Evolutionary conservation across 768 basidiomycete genomes (phyloP), one percentile per base, ranked within the genome.

Genomic region (Roridomyces roridus): DNA sequence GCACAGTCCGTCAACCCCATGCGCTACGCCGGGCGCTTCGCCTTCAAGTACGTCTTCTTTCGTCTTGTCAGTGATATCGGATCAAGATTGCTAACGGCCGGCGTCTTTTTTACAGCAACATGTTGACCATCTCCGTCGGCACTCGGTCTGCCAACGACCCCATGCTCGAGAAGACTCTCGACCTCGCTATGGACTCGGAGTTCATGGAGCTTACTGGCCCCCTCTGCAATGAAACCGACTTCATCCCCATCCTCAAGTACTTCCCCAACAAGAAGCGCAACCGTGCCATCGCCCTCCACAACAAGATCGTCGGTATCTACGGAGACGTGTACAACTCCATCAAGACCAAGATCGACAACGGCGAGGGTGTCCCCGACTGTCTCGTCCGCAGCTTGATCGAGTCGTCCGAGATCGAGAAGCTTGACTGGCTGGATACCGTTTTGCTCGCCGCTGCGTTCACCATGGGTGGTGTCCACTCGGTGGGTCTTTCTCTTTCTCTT

Each of bases 1-100:
- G 25, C 28, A 12, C 37, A 58, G 6, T 70, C 77, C 0, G 65
- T 80, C 50, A 74, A 80, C 57, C 78, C 78, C 2, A 68, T 72
- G 43, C 73, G 69, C 17, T 69, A 63, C 35, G 42, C 60, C 20
- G 65, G 65, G n/a, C 54, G 66, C n/a, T 65, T 46, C 36, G 60
- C 62, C 5, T 29, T 65, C 11, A 67, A 67, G 65, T 68, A n/a
- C 15, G 52, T 59, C 18, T 28, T 25, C 3, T 26, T 20, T 11
- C 39, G 23, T 54, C 21, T 36, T 52, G 23, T 1, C 6, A 21
- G n/a, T n/a, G n/a, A n/a, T 34, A 34, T 34, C 31, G 31, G 11
- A 34, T 34, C 31, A 11, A 3, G 7, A 26, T 15, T 15, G 31
- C 12, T 45, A 57, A 48, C 21, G 37, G 35, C 21, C 20, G 44